These are phyloP conservation scores for Striga asiatica DNA, from an alignment of 257 asterid genomes.

Conservation along the genomic window DNA sequence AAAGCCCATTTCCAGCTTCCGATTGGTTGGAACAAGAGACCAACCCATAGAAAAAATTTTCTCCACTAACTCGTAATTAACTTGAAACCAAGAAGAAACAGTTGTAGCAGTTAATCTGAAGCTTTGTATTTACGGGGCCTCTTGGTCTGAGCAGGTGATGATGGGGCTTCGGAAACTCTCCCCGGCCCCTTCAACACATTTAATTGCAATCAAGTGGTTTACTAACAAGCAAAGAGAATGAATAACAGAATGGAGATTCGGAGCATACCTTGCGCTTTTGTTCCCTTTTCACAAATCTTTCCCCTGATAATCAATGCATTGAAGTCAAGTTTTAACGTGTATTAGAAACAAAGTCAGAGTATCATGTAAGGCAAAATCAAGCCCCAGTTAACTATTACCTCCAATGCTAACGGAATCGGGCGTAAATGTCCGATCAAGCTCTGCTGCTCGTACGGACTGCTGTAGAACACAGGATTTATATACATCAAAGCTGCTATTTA, in stretches of 20 bases:
- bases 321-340: neutral
- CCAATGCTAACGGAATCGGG: constrained; percentile 57
- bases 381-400: constrained; percentile 35
- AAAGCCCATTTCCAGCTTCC: too few species aligned
- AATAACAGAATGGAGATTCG: neutral
- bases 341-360: neutral
- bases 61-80: neutral
- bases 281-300: constrained; percentile 62
- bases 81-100: neutral
- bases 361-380: neutral
- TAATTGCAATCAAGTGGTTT: neutral
- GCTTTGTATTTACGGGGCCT: constrained; percentile 74
- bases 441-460: constrained; percentile 57
- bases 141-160: constrained; percentile 82
- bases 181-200: constrained; percentile 50
- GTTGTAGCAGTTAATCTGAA: constrained; percentile 32
- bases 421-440: constrained; percentile 63
- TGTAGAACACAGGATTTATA: constrained; percentile 9
- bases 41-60: neutral
- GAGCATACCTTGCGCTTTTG: constrained; percentile 77
- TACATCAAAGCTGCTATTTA: constrained; percentile 1
- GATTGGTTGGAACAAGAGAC: too few species aligned
- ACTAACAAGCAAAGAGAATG: neutral
- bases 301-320: constrained; percentile 42
- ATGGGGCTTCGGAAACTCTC: constrained; percentile 65